phyloP scores from a whole-genome alignment of 495 filamentous ascomycete genomes.

The Neurospora tetrasperma region DNA sequence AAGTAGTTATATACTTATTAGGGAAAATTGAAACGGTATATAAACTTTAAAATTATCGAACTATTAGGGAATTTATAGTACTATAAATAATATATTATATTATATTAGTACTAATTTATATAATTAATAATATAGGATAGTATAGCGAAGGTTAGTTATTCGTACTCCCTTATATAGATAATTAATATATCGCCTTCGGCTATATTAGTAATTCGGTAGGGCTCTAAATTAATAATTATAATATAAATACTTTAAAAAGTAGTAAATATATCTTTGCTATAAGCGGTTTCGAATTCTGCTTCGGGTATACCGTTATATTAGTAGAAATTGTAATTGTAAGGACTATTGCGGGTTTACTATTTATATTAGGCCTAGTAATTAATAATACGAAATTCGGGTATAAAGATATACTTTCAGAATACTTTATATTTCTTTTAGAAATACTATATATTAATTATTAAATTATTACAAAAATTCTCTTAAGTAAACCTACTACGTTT shows the following conservation, averaged over 20 bases:
- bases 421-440: background rate
- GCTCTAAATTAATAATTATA: background rate
- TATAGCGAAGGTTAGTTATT: background rate
- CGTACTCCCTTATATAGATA: background rate
- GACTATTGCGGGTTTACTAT: no score
- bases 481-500: background rate
- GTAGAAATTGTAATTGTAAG: no score
- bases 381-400: no score
- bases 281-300: rapidly evolving
- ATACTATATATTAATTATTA: background rate
- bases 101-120: background rate
- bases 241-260: background rate
- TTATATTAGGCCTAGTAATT: no score
- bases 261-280: background rate
- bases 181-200: background rate
- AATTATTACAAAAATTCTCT: background rate
- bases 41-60: no score
- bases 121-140: background rate
- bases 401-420: background rate
- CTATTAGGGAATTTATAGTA: no score
- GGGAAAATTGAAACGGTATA: no score
- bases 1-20: rapidly evolving
- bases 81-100: no score
- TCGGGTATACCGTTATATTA: background rate
- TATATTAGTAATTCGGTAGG: background rate